Percentiles rank a stretch among this genome's conserved stretches.
These are phyloP conservation scores for Boletus coccyginus DNA, from an alignment of 768 basidiomycete species.

Conservation along the genomic window DNA sequence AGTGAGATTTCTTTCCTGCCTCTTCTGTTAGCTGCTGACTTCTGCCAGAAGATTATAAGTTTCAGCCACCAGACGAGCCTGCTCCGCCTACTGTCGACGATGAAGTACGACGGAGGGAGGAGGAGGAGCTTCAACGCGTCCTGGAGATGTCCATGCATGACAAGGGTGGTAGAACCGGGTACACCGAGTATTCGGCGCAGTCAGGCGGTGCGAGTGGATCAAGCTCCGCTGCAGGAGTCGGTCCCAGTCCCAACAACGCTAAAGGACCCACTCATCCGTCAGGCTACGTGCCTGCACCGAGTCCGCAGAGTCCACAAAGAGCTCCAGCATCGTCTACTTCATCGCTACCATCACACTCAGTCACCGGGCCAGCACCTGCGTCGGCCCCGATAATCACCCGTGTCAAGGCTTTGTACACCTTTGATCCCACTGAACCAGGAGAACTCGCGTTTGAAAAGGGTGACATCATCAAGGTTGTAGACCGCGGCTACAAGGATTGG, in stretches of 20 bases:
- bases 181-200: slow-evolving; percentile 44
- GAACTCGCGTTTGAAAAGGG: slow-evolving; percentile 92
- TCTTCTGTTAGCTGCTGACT: slow-evolving; percentile 10
- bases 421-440: slow-evolving; percentile 82
- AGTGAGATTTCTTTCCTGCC: slow-evolving; percentile 43
- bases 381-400: slow-evolving; percentile 59
- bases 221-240: slow-evolving; percentile 16
- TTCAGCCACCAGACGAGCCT: slow-evolving; percentile 58
- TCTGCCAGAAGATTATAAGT: slow-evolving; percentile 59
- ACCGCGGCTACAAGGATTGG: slow-evolving; percentile 94
- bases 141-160: slow-evolving; percentile 93
- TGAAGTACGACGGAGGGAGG: slow-evolving; percentile 78
- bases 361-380: slow-evolving; percentile 14
- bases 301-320: slow-evolving; percentile 46
- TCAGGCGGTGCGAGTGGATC: slow-evolving; percentile 38
- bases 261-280: slow-evolving; percentile 42
- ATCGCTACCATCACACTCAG: slow-evolving; percentile 22
- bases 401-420: slow-evolving; percentile 86
- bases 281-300: slow-evolving; percentile 59
- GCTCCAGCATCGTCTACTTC: slow-evolving; percentile 28
- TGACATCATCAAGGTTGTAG: slow-evolving; percentile 92
- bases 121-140: slow-evolving; percentile 91
- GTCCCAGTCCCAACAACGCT: slow-evolving; percentile 18
- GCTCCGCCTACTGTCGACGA: slow-evolving; percentile 73
- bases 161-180: slow-evolving; percentile 71